These are phyloP conservation scores for Nemania serpens DNA, from an alignment of 2,329 filamentous ascomycete genomes.

Conservation along the genomic window DNA sequence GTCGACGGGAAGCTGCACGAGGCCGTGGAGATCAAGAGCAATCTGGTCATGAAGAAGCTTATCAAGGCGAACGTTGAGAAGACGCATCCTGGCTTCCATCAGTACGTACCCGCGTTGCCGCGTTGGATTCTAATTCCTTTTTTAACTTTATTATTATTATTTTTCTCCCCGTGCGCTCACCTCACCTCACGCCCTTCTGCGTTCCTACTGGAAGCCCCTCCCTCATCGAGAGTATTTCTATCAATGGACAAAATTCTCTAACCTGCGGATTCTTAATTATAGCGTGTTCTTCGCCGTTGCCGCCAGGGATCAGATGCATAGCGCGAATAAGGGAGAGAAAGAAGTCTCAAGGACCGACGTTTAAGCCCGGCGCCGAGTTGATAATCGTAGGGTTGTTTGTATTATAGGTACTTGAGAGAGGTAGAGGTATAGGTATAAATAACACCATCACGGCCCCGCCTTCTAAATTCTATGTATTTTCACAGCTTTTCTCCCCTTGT, in stretches of 20 bases:
- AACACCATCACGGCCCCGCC: background rate
- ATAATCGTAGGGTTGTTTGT: background rate
- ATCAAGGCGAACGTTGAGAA: slow-evolving; percentile 40
- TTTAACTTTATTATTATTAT: background rate
- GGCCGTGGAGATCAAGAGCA: slow-evolving; percentile 37
- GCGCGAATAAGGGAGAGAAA: background rate
- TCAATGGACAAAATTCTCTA: background rate
- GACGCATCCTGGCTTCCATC: slow-evolving; percentile 34
- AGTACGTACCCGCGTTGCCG: background rate
- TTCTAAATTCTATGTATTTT: background rate
- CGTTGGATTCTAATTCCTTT: too few species aligned
- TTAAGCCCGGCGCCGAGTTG: background rate
- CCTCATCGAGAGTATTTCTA: too few species aligned
- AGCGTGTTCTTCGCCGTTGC: slow-evolving; percentile 28
- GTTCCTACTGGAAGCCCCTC: too few species aligned
- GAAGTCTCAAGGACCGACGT: background rate
- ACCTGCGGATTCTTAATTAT: background rate
- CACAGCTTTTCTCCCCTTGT: background rate
- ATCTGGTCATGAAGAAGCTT: slow-evolving; percentile 37
- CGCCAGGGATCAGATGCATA: slow-evolving; percentile 10
- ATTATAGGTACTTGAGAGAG: too few species aligned
- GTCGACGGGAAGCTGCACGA: slow-evolving; percentile 31
- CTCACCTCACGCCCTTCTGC: background rate
- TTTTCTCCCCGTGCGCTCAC: background rate
- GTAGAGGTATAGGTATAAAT: background rate